Evolutionary conservation across 331 rosid species (phyloP).

Genomic region (Telfairia occidentalis): DNA sequence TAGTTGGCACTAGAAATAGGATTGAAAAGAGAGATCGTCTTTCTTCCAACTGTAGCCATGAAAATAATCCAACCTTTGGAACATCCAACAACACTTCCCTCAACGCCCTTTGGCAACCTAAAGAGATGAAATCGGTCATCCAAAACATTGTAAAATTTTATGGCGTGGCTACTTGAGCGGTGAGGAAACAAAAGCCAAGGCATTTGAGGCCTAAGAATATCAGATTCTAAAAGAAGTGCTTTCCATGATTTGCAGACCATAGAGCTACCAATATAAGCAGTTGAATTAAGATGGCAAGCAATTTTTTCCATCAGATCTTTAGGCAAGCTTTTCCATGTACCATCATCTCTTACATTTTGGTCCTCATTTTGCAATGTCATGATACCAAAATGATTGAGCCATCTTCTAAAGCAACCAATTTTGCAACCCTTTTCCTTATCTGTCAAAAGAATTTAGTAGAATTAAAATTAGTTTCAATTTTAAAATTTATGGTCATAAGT

Average conservation of each 20-base stretch:
- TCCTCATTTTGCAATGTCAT: background rate
- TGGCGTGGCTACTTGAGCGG: background rate
- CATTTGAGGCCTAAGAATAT: background rate
- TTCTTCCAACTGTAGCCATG: background rate
- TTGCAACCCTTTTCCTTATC: background rate
- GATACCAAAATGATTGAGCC: background rate
- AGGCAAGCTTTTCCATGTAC: background rate
- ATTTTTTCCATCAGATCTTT: background rate
- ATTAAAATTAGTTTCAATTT: too few relatives aligned
- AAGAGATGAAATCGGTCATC: background rate
- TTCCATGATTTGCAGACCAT: background rate
- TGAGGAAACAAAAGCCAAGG: background rate
- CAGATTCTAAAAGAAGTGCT: background rate
- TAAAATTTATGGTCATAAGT: too few relatives aligned
- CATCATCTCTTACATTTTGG: background rate
- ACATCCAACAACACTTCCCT: background rate
- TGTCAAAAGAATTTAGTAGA: too few relatives aligned
- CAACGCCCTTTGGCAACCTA: background rate
- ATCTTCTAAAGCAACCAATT: background rate
- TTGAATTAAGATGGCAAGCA: background rate
- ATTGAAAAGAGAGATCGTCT: background rate
- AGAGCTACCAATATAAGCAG: background rate
- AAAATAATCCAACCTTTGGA: background rate
- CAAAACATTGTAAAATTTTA: background rate
- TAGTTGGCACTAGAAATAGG: background rate